Percentiles rank a stretch among this genome's conserved stretches.
Evolutionary conservation across 345 rosid genomes (phyloP).

Genomic region (Eucalyptus leucophloia): DNA sequence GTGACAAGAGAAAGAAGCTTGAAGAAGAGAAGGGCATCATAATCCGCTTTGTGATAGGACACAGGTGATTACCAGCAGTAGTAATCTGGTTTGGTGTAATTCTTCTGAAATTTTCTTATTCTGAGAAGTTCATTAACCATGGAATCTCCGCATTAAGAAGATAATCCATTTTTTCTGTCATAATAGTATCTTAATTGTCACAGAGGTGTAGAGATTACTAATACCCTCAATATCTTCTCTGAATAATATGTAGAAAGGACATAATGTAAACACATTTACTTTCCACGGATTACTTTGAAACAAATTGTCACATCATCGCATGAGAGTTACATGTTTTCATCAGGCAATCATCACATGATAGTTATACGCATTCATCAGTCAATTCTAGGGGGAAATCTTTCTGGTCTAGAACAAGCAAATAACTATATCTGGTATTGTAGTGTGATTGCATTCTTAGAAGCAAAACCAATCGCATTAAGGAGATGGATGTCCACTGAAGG

Average conservation of each 20-base stretch:
- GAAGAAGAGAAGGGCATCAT: slow-evolving; percentile 98
- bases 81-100: background rate
- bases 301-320: background rate
- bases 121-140: background rate
- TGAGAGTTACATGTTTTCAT: background rate
- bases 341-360: background rate
- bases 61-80: slow-evolving; percentile 38
- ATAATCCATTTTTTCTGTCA: background rate
- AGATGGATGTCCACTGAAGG: background rate
- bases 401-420: background rate
- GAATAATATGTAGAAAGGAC: background rate
- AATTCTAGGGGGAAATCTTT: background rate
- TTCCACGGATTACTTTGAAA: background rate
- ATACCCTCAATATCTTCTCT: background rate
- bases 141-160: background rate
- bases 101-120: background rate
- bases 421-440: background rate
- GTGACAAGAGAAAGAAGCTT: slow-evolving; percentile 73
- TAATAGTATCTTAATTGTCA: background rate
- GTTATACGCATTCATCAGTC: background rate
- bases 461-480: background rate
- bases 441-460: background rate
- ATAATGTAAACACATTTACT: background rate
- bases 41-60: slow-evolving; percentile 93
- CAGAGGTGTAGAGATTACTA: background rate